Conservation (phyloP, 306 rosid species). For the Vigna angularis region DNA sequence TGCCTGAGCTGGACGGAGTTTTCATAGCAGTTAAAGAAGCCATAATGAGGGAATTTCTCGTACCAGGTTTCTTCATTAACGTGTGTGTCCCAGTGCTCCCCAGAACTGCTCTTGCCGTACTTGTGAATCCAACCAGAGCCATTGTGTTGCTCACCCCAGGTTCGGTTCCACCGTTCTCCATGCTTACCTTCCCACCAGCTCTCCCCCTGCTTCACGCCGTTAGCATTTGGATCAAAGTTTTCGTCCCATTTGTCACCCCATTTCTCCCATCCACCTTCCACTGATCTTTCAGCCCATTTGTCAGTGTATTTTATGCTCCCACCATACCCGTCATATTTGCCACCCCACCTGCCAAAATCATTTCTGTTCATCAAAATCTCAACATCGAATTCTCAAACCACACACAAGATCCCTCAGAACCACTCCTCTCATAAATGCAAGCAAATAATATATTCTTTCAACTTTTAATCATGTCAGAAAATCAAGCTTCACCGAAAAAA, state of each 20-base stretch:
- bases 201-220: slow-evolving; percentile 94
- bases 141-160: slow-evolving; percentile 95
- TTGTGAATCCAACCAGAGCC: slow-evolving; percentile 97
- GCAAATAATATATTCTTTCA: background rate
- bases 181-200: slow-evolving; percentile 94
- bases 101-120: slow-evolving; percentile 94
- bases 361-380: slow-evolving; percentile 24
- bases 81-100: slow-evolving; percentile 99
- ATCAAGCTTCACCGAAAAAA: slow-evolving; percentile 27
- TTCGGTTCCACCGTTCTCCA: slow-evolving; percentile 88
- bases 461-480: background rate
- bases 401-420: too few relatives aligned
- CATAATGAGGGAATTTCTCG: slow-evolving; percentile 87
- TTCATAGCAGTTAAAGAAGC: slow-evolving; percentile 82
- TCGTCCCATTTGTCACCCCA: slow-evolving; percentile 99
- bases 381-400: too few relatives aligned
- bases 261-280: slow-evolving; percentile 84
- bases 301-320: slow-evolving; percentile 92
- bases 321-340: slow-evolving; percentile 84
- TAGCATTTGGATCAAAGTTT: slow-evolving; percentile 66
- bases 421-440: background rate
- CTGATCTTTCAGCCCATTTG: slow-evolving; percentile 91
- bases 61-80: slow-evolving; percentile 87
- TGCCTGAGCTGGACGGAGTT: slow-evolving; percentile 91
- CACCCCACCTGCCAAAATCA: slow-evolving; percentile 84